These are phyloP conservation scores for Fusarium sp. DNA, from an alignment of 2,329 filamentous ascomycete species.

Conservation along the genomic window DNA sequence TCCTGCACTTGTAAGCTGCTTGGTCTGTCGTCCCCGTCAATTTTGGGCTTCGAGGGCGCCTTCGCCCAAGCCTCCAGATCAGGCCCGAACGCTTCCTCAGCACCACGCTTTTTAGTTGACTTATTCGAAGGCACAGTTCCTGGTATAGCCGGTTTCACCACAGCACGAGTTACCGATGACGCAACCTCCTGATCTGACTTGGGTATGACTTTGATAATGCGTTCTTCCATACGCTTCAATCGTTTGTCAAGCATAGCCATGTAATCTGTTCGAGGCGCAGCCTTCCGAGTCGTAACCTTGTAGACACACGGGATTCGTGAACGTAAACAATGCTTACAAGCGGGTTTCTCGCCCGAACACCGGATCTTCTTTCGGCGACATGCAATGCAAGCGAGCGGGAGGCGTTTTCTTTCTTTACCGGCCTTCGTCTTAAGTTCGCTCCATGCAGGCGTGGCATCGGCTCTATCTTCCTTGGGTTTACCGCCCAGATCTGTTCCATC, in stretches of 20 bases:
- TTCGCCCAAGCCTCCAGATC: slow-evolving; percentile 87
- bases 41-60: slow-evolving; percentile 63
- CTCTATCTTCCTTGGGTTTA: slow-evolving; percentile 68
- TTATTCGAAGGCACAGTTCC: slow-evolving; percentile 59
- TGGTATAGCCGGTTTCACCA: slow-evolving; percentile 83
- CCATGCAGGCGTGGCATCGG: slow-evolving; percentile 74
- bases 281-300: slow-evolving; percentile 94
- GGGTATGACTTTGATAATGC: slow-evolving; percentile 94
- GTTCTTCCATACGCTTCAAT: slow-evolving; percentile 95
- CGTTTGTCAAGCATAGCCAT: slow-evolving; percentile 99
- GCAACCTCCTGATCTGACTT: slow-evolving; percentile 81
- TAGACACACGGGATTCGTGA: slow-evolving; percentile 97
- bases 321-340: slow-evolving; percentile 94
- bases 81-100: slow-evolving; percentile 87
- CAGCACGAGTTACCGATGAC: slow-evolving; percentile 77
- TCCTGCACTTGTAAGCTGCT: slow-evolving; percentile 70
- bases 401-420: slow-evolving; percentile 92
- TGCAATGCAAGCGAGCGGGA: slow-evolving; percentile 94
- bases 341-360: slow-evolving; percentile 96
- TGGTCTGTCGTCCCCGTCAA: slow-evolving; percentile 58
- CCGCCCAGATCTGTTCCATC: slow-evolving; percentile 67
- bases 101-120: slow-evolving; percentile 81
- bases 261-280: slow-evolving; percentile 94
- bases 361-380: slow-evolving; percentile 98
- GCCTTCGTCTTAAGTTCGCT: slow-evolving; percentile 90